Percentiles rank a stretch among this genome's conserved stretches.
Evolutionary conservation across 345 rosid genomes (phyloP).

Genomic region (Microcos paniculata): DNA sequence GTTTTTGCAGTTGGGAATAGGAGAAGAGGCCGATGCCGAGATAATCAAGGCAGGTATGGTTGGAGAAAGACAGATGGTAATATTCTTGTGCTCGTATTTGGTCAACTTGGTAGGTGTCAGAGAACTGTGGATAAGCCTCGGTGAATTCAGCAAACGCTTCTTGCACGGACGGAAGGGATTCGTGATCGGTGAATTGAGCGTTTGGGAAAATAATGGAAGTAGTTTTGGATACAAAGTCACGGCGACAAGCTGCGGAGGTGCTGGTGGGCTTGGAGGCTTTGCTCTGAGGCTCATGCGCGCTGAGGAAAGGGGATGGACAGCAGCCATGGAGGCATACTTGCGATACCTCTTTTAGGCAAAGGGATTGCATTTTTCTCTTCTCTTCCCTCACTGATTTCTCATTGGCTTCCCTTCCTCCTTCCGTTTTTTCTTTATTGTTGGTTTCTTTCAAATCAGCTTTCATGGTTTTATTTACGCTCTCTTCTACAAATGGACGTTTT

Average conservation of each 20-base stretch:
- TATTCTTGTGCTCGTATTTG: slow-evolving; percentile 65
- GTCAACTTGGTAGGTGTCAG: slow-evolving; percentile 55
- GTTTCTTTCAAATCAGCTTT: background rate
- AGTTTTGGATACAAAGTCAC: slow-evolving; percentile 57
- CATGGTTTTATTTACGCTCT: background rate
- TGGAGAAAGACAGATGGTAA: slow-evolving; percentile 57
- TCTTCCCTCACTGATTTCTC: background rate
- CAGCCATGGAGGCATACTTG: slow-evolving; percentile 57
- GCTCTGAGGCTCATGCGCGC: slow-evolving; percentile 35
- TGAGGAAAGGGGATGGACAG: slow-evolving; percentile 46
- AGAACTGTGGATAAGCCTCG: slow-evolving; percentile 61
- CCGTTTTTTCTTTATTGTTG: slow-evolving; percentile 4
- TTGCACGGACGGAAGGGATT: slow-evolving; percentile 70
- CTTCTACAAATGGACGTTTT: background rate
- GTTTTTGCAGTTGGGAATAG: slow-evolving; percentile 60
- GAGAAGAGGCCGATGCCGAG: slow-evolving; percentile 88
- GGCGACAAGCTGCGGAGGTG: slow-evolving; percentile 64
- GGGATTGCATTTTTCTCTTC: slow-evolving; percentile 38
- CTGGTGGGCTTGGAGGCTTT: slow-evolving; percentile 34
- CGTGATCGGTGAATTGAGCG: slow-evolving; percentile 69
- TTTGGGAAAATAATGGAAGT: slow-evolving; percentile 66
- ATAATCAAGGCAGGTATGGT: slow-evolving; percentile 86
- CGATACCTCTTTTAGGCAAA: slow-evolving; percentile 41
- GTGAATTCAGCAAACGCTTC: slow-evolving; percentile 63
- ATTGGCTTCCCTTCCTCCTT: slow-evolving; percentile 7